Evolutionary conservation across 116 monocot genomes (phyloP).

Genomic region (Phalaenopsis hybrid): DNA sequence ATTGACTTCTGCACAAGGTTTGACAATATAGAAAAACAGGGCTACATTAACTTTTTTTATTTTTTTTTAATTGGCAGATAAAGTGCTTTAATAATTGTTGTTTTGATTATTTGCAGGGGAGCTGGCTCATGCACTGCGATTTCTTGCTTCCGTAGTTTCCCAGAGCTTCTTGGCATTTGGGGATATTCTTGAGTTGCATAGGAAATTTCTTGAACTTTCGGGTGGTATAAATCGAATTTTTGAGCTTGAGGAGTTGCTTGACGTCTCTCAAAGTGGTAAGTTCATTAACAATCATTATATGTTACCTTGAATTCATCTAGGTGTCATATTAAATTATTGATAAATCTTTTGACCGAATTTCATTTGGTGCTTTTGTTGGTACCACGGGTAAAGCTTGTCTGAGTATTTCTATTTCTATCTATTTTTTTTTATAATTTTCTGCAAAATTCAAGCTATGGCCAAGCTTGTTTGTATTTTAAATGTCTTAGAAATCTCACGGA

Average conservation of each 20-base stretch:
- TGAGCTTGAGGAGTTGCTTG: slow-evolving; percentile 93
- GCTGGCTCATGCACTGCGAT: slow-evolving; percentile 89
- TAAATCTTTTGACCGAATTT: background rate
- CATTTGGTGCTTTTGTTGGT: background rate
- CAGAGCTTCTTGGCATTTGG: slow-evolving; percentile 98
- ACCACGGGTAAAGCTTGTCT: background rate
- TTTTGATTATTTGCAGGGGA: slow-evolving; percentile 52
- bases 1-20: slow-evolving; percentile 77
- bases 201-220: slow-evolving; percentile 82
- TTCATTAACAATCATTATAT: background rate
- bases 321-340: background rate
- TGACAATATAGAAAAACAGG: slow-evolving; percentile 2
- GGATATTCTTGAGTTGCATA: slow-evolving; percentile 94
- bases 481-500: background rate
- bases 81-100: background rate
- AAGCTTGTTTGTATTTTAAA: background rate
- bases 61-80: background rate
- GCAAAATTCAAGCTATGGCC: background rate
- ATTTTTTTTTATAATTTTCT: background rate
- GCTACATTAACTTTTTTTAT: background rate
- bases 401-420: background rate
- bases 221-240: slow-evolving; percentile 91
- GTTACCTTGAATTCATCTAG: background rate
- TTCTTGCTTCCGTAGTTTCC: slow-evolving; percentile 94
- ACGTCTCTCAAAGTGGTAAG: slow-evolving; percentile 70